These are phyloP conservation scores for Penicillium turbatum DNA, from an alignment of 495 filamentous ascomycete genomes.

Conservation along the genomic window DNA sequence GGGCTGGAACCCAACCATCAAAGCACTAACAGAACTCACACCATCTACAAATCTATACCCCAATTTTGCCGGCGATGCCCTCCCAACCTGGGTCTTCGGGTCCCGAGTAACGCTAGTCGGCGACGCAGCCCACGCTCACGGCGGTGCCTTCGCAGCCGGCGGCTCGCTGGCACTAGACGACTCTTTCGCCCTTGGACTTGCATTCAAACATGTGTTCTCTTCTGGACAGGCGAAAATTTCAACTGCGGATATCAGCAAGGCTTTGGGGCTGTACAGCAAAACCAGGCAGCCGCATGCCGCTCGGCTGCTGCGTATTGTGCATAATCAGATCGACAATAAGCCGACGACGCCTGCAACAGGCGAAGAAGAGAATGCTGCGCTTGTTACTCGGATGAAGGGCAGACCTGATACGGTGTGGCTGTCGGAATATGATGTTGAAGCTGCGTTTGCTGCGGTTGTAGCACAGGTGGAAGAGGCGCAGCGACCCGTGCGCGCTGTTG, in stretches of 20 bases:
- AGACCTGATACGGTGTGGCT: constrained; percentile 40
- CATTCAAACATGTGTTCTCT: constrained; percentile 20
- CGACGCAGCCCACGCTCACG: constrained; percentile 49
- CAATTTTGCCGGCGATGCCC: constrained; percentile 37
- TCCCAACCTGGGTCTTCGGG: constrained; percentile 41
- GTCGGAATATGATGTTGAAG: constrained; percentile 46
- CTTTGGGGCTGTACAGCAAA: constrained; percentile 36
- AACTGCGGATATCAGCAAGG: constrained; percentile 20
- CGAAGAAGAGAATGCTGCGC: constrained; percentile 37
- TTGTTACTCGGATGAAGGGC: constrained; percentile 34
- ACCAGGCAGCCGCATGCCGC: constrained; percentile 43
- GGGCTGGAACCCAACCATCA: constrained; percentile 44
- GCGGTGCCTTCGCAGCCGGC: constrained; percentile 47
- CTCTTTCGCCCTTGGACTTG: constrained; percentile 30
- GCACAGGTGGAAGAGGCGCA: background rate
- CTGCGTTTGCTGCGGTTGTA: constrained; percentile 26
- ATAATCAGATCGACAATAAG: constrained; percentile 32
- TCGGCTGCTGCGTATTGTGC: constrained; percentile 36
- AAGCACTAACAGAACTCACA: constrained; percentile 37
- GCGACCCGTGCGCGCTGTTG: background rate
- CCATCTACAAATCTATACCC: constrained; percentile 43
- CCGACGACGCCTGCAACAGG: background rate
- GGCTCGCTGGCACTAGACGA: constrained; percentile 51
- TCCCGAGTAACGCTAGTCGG: constrained; percentile 40
- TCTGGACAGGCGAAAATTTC: constrained; percentile 10